Conservation (phyloP, 164 flowering plant species). For the grape (Vitis vinifera) region DNA sequence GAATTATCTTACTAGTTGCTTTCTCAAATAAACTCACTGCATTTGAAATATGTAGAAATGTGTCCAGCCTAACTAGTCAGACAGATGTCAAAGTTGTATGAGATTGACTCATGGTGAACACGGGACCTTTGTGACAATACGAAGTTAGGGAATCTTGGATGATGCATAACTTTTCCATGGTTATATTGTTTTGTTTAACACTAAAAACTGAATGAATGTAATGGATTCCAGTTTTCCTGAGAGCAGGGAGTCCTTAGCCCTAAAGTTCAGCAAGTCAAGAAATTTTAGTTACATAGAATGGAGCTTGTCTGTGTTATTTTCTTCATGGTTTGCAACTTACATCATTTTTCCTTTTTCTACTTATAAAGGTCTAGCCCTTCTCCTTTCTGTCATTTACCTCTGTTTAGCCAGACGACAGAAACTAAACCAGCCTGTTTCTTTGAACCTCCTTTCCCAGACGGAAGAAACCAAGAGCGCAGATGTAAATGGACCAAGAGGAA, state of each 20-base stretch:
- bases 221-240: not conserved
- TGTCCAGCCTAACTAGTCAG: too few relatives aligned
- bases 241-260: not conserved
- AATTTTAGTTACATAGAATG: too few relatives aligned
- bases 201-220: not conserved
- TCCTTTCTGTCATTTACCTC: not conserved
- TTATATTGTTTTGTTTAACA: not conserved
- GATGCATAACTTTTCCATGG: not conserved
- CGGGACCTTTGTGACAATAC: not conserved
- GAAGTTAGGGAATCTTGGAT: not conserved
- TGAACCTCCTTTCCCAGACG: slow-evolving; percentile 49
- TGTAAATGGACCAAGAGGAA: slow-evolving; percentile 91
- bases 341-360: not conserved
- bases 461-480: slow-evolving; percentile 95
- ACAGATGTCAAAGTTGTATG: too few relatives aligned
- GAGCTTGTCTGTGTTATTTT: too few relatives aligned
- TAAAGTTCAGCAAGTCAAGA: not conserved
- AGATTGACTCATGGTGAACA: too few relatives aligned
- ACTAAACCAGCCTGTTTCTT: slow-evolving; percentile 1
- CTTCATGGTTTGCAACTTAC: not conserved
- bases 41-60: not conserved
- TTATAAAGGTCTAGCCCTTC: not conserved
- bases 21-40: not conserved
- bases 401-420: not conserved
- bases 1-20: not conserved